Evolutionary conservation across 2,329 filamentous ascomycete species (phyloP).

Genomic region (Teratosphaeria destructans): DNA sequence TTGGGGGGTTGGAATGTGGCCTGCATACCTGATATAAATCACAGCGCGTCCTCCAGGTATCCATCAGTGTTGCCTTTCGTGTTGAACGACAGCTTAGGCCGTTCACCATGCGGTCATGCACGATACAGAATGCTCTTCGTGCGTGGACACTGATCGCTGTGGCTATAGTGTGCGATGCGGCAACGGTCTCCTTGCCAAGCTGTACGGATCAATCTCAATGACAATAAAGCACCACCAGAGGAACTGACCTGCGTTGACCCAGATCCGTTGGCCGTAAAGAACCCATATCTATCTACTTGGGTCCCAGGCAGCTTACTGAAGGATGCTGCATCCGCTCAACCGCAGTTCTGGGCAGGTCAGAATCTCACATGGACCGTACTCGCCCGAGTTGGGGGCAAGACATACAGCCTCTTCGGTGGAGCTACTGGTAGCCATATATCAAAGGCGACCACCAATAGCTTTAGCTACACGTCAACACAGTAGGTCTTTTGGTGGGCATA

Average conservation of each 20-base stretch:
- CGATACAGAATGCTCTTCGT: neutral
- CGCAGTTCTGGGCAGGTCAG: constrained; percentile 27
- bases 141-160: neutral
- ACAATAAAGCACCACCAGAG: neutral
- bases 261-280: constrained; percentile 22
- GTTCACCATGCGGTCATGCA: neutral
- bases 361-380: constrained; percentile 24
- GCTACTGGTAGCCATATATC: constrained; percentile 9
- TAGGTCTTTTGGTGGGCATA: constrained; percentile 8
- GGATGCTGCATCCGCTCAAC: constrained; percentile 16
- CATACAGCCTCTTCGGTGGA: constrained; percentile 24
- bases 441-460: constrained; percentile 12
- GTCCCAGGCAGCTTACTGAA: constrained; percentile 19
- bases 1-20: neutral
- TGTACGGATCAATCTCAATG: neutral
- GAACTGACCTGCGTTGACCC: neutral
- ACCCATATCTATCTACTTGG: constrained; percentile 27
- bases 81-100: neutral
- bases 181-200: neutral
- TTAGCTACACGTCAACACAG: constrained; percentile 24
- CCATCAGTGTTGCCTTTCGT: neutral
- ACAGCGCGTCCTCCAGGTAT: neutral
- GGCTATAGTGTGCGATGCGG: neutral
- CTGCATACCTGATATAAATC: neutral
- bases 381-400: constrained; percentile 21